Evolutionary conservation across 2,329 filamentous ascomycete genomes (phyloP), one percentile per base, ranked within the genome.

Genomic region (Fusarium sp.): DNA sequence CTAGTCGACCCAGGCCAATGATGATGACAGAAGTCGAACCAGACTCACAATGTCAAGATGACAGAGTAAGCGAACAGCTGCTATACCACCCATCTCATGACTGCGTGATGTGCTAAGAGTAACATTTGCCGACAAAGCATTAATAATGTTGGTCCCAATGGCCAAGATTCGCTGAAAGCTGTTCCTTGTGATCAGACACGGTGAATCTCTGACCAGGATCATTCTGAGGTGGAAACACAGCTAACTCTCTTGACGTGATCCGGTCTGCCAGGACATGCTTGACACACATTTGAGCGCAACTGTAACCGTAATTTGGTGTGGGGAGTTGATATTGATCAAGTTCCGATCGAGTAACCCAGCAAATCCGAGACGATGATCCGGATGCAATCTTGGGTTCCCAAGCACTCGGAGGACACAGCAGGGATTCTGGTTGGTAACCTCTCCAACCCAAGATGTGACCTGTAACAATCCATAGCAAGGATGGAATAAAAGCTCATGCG

Each of bases 361-460:
- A 63, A 64, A 73, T 48, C 64, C 58, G 56, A 70, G 60, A 72
- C 57, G 38, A 72, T 66, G 68, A 76, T 76, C 70, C 59, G 66
- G 73, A 72, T 62, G 67, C 66, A 71, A 73, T 77, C 75, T 76
- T 67, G 19, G 29, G 63, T 52, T 75, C 60, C 75, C 75, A 73
- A 74, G 55, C 68, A 72, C 66, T 62, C 60, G 75, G 75, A 75
- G 63, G 63, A 45, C 39, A 42, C 41, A 55, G 27, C 72, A 74
- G 63, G 66, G 74, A 51, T 65, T 58, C 56, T 69, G 70, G 68
- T 76, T 74, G 73, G 66, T 52, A 59, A 57, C 56, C 58, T 46
- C 66, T 42, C 69, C 56, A 46, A 63, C 25, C 58, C 51, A 55
- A 66, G 74, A 77, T 76, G 64, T 75, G 74, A 74, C 71, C 60